Evolutionary conservation across 2,329 filamentous ascomycete species (phyloP).

Genomic region (Colletotrichum sp.): DNA sequence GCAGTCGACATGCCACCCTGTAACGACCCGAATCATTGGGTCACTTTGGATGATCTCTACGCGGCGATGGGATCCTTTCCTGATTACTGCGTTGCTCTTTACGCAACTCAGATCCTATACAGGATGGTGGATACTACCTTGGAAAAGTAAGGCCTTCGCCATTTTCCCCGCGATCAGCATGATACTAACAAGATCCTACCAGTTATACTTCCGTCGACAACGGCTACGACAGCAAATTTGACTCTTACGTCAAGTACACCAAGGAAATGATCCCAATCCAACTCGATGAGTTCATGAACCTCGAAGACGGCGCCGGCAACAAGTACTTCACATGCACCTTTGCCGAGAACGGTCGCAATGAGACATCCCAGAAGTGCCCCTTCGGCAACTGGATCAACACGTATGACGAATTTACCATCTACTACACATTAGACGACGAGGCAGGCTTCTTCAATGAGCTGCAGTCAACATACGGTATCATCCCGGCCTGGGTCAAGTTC

Average conservation of each 20-base stretch:
- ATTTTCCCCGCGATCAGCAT: not conserved
- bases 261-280: not conserved
- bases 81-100: not conserved
- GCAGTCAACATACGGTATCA: not conserved
- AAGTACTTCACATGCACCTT: not conserved
- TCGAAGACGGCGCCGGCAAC: not conserved
- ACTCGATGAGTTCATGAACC: not conserved
- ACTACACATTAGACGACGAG: not conserved
- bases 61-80: not conserved
- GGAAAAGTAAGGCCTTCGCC: not conserved
- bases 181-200: not conserved
- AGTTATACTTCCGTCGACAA: not conserved
- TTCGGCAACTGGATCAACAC: not conserved
- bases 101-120: not conserved
- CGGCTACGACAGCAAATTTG: not conserved
- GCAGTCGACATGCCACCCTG: not conserved
- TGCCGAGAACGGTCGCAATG: not conserved
- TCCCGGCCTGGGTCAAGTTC: not conserved
- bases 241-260: not conserved
- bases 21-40: not conserved
- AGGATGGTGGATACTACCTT: not conserved
- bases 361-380: not conserved
- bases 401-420: not conserved
- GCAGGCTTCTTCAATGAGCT: not conserved
- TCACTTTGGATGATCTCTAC: not conserved